Conservation (phyloP, 805 yeast species). For the Saturnispora saitoi region DNA sequence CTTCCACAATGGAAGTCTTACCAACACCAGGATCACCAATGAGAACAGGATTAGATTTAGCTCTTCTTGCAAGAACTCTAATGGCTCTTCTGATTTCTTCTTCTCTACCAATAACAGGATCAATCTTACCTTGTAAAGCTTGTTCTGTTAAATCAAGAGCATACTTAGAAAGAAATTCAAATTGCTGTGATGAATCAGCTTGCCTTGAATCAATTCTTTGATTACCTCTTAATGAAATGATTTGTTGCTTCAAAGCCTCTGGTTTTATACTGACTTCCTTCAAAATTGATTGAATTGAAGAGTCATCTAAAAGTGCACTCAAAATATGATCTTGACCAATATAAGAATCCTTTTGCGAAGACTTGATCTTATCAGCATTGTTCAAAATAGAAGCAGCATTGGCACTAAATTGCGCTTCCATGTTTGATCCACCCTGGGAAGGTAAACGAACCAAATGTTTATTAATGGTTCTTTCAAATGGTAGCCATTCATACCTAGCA, state of each 20-base stretch:
- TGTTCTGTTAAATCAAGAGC: slow-evolving; percentile 90
- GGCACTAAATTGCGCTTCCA: slow-evolving; percentile 65
- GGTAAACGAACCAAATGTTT: slow-evolving; percentile 77
- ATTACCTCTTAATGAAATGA: slow-evolving; percentile 75
- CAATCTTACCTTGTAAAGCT: slow-evolving; percentile 90
- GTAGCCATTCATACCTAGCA: slow-evolving; percentile 81
- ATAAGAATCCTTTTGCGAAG: slow-evolving; percentile 82
- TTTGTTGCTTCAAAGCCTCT: slow-evolving; percentile 69
- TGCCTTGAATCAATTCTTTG: slow-evolving; percentile 88
- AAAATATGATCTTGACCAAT: slow-evolving; percentile 92
- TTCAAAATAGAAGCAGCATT: slow-evolving; percentile 69
- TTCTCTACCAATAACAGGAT: slow-evolving; percentile 98
- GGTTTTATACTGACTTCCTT: slow-evolving; percentile 62
- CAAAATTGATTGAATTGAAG: slow-evolving; percentile 57
- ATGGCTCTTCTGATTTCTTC: slow-evolving; percentile 95
- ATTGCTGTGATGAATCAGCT: slow-evolving; percentile 82
- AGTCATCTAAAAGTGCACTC: slow-evolving; percentile 76
- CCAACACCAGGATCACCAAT: slow-evolving; percentile 99
- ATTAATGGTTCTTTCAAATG: slow-evolving; percentile 73
- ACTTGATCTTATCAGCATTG: slow-evolving; percentile 68
- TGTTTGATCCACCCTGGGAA: slow-evolving; percentile 82
- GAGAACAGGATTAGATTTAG: slow-evolving; percentile 91
- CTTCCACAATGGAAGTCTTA: slow-evolving; percentile 96
- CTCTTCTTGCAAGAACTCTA: slow-evolving; percentile 91
- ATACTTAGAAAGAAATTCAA: slow-evolving; percentile 80